Base-by-base conservation (phyloP, 2,329 filamentous ascomycete species). In the Exutisphaerella laricina region DNA sequence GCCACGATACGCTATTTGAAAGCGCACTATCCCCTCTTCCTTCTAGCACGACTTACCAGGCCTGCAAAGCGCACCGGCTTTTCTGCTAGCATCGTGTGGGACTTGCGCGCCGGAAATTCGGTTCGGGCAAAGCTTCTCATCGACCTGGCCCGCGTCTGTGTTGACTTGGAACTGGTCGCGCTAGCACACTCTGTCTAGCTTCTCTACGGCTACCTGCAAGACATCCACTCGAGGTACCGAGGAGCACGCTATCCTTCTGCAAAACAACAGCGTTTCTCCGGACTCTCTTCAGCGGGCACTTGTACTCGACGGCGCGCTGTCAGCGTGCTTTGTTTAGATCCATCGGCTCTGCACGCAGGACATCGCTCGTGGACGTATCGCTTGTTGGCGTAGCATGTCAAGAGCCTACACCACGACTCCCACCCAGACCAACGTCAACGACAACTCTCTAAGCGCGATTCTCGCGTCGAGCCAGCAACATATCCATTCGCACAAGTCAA, bases 191-290 rank as follows among this genome's bases (percentile, higher is more conserved):
- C 42, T 45, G 60, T 59, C 57, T 58, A 60, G 55, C 56, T 58
- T 56, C 51, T 53, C 49, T n/a, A 43, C 43, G 40, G 12, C 48
- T 63, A 62, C 63, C 59, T 71, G 69, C 65, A 69, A 65, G 71
- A 71, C 68, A 71, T 66, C 67, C 68, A 56, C 64, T 65, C 66
- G 65, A 67, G 47, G 50, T 56, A 54, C 58, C 55, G 56, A 58
- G 64, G 61, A 65, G 50, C 59, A 62, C 69, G 66, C 67, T 68
- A 70, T 61, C 57, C 56, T 56, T 55, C 59, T 51, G 50, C 54
- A 58, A 56, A 58, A 58, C 59, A 61, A 58, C 54, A 60, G 54
- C 50, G 50, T 59, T 57, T 54, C 55, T 55, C 53, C 54, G 54
- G 54, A 45, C 50, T 39, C 45, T 51, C 50, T 51, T 57, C 57